Base-by-base conservation (phyloP, 2,329 filamentous ascomycete species). In the Aspergillus udagawae region DNA sequence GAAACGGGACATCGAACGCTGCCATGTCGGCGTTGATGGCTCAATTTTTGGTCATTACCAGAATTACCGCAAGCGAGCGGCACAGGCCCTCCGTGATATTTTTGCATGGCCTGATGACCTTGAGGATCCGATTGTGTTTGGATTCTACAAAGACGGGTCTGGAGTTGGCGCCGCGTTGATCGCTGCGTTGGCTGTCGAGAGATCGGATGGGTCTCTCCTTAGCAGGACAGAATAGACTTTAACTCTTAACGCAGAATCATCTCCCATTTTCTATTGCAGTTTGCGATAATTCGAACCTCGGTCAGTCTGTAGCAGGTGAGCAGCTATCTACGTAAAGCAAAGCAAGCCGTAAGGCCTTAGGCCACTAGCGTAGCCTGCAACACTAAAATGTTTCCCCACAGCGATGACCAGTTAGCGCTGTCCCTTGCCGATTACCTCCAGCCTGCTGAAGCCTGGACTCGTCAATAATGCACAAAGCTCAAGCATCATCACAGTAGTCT, bases 41-140 rank as follows among this genome's bases (percentile, higher is more conserved):
- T 94, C 90, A 10, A 92, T 97, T 49, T 97, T 97, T 80, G 96
- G 95, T 83, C 96, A 96, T 74, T 97, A 97, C 77, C 91, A 92
- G n/a, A 88, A 95, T 77, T 97, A 97, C 83, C 95, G 96, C 81
- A 83, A 86, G 55, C 87, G 92, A 54, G 91, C 91, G 53, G 91
- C 92, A 12, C 82, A 87, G 72, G 92, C 92, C 35, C 83, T 97
- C 51, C 86, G 89, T 55, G 92, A 97, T 80, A 96, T 97, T 62
- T 84, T 97, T 25, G 92, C 93, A 77, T 96, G 91, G 91, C 86
- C 89, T 2, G 82, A 80, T 51, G 90, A 89, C 4, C 86, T 84
- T 70, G 86, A 90, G 71, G 90, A 96, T 66, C 89, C 90, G 0
- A 83, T 96, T 54, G 88, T 92, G 79, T 85, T 96, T 60, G 77